A percentile compares a stretch with the other conserved stretches of the same genome.
These are phyloP conservation scores for Xeromyces bisporus DNA, from an alignment of 495 filamentous ascomycete genomes.

Conservation along the genomic window DNA sequence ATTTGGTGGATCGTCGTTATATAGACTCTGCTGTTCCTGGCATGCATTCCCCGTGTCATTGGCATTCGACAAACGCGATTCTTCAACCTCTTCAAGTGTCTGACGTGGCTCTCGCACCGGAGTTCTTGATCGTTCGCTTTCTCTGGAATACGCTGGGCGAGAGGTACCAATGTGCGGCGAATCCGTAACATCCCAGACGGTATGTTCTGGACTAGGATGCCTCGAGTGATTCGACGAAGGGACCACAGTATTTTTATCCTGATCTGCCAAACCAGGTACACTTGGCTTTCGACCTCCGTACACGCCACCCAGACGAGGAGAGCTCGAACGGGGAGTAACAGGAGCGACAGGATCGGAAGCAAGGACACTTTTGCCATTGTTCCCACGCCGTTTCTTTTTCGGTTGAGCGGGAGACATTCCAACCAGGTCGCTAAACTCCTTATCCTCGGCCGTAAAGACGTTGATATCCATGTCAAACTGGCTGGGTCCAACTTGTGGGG, in stretches of 20 bases:
- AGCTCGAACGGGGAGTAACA: conserved; percentile 12
- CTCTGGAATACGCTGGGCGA: conserved; percentile 8
- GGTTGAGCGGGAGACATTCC: conserved; percentile 21
- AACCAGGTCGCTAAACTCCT: conserved; percentile 22
- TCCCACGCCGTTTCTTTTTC: conserved; percentile 24
- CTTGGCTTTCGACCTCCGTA: too few relatives aligned
- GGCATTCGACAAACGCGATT: not conserved
- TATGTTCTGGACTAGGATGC: conserved; percentile 9
- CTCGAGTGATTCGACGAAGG: conserved; percentile 6
- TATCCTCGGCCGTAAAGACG: conserved; percentile 27
- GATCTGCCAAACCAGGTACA: conserved; percentile 5
- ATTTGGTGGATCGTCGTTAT: not conserved
- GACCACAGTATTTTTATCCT: conserved; percentile 3
- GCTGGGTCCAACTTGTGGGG: conserved; percentile 19
- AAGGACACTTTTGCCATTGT: conserved; percentile 15
- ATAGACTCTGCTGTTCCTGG: not conserved
- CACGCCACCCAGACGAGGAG: conserved; percentile 3
- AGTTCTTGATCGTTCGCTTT: conserved; percentile 4
- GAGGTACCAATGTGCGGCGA: conserved; percentile 14
- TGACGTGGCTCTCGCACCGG: conserved; percentile 4
- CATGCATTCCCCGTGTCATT: not conserved
- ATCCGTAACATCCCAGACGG: conserved; percentile 23
- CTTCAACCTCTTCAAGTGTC: not conserved
- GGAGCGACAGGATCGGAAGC: conserved; percentile 20
- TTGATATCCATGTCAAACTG: conserved; percentile 25